These are phyloP conservation scores for Amanita polypyramis DNA, from an alignment of 768 basidiomycete genomes.

Conservation along the genomic window DNA sequence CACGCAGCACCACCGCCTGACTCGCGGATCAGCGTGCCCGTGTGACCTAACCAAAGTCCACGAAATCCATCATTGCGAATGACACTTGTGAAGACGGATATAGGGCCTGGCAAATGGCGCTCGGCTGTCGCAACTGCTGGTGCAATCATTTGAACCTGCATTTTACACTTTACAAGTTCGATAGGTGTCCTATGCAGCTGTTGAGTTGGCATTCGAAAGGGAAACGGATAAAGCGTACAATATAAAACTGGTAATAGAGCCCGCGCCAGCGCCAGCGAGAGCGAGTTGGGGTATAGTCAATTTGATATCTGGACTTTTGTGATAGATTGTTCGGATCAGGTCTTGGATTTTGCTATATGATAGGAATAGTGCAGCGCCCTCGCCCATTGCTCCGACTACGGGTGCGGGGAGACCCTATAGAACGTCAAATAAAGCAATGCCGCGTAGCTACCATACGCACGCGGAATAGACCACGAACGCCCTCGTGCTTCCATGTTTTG, in stretches of 20 bases:
- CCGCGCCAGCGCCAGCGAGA: constrained; percentile 80
- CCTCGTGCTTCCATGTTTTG: constrained; percentile 77
- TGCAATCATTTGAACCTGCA: constrained; percentile 25
- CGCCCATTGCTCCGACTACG: constrained; percentile 84
- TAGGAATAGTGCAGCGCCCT: constrained; percentile 87
- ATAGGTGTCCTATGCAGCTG: constrained; percentile 20
- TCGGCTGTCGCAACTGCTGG: constrained; percentile 12
- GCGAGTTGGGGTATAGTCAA: constrained; percentile 63
- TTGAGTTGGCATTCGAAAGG: background rate
- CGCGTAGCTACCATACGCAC: constrained; percentile 36
- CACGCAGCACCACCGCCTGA: constrained; percentile 80
- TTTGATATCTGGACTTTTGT: constrained; percentile 26
- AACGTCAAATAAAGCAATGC: background rate
- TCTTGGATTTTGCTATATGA: constrained; percentile 75
- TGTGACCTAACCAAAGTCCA: constrained; percentile 82
- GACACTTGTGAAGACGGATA: constrained; percentile 18
- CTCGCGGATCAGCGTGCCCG: constrained; percentile 79
- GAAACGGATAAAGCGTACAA: constrained; percentile 41
- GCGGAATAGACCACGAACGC: constrained; percentile 76
- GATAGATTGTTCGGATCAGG: constrained; percentile 34
- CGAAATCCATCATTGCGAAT: constrained; percentile 36
- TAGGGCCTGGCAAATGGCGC: constrained; percentile 17
- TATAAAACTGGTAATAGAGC: constrained; percentile 81
- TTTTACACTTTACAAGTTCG: constrained; percentile 28
- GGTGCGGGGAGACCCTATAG: constrained; percentile 84